Conservation (phyloP, 1,139 yeast species). For the Nakaseomyces delphensis region DNA sequence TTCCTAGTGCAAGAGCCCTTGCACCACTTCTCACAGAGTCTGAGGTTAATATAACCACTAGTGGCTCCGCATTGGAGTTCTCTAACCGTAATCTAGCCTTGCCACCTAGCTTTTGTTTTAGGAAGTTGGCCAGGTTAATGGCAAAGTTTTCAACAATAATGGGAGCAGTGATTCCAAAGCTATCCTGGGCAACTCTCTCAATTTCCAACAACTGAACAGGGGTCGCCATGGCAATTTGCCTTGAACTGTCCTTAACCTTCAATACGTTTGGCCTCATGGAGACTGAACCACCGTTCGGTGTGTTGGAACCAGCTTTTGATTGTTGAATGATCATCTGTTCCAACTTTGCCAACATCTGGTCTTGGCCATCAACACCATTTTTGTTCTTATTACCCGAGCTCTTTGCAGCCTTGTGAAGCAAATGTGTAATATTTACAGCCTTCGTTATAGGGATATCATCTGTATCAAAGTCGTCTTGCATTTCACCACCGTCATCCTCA, state of each 20-base stretch:
- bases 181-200: conserved; percentile 50
- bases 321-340: conserved; percentile 21
- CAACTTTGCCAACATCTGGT: conserved; percentile 17
- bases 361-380: conserved; percentile 11
- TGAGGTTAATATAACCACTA: conserved; percentile 53
- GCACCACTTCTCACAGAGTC: conserved; percentile 72
- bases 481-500: conserved; percentile 12
- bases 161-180: conserved; percentile 43
- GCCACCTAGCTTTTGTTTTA: conserved; percentile 62
- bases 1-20: conserved; percentile 69
- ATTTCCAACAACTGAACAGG: conserved; percentile 79
- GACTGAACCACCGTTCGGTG: conserved; percentile 5
- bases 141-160: conserved; percentile 65
- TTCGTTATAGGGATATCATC: conserved; percentile 29
- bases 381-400: conserved; percentile 11
- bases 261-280: neutral
- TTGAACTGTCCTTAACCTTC: conserved; percentile 9
- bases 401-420: conserved; percentile 22
- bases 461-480: conserved; percentile 10
- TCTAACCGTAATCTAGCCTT: conserved; percentile 47
- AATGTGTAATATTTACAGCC: conserved; percentile 31
- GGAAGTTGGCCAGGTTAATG: conserved; percentile 52
- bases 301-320: conserved; percentile 10
- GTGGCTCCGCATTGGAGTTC: conserved; percentile 72
- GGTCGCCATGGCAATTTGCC: conserved; percentile 48